These are phyloP conservation scores for Populus tremula DNA, from an alignment of 345 rosid genomes.

Conservation along the genomic window DNA sequence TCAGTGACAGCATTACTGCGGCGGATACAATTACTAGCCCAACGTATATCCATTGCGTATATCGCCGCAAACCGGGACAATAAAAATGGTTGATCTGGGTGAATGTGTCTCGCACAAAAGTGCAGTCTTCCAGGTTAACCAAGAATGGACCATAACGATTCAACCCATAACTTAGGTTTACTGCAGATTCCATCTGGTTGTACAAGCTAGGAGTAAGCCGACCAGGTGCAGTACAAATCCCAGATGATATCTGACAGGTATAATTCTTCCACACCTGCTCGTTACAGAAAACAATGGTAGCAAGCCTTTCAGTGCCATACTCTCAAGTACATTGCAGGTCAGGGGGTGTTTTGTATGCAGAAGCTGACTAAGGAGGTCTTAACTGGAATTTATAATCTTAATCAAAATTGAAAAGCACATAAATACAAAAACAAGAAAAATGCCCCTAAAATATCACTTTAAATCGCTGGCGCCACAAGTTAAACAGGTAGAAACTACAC, in stretches of 20 bases:
- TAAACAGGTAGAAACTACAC: background rate
- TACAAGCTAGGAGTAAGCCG: constrained; percentile 67
- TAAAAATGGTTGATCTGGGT: constrained; percentile 43
- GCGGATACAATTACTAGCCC: constrained; percentile 75
- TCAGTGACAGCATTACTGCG: constrained; percentile 82
- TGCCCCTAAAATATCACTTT: background rate
- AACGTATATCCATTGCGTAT: constrained; percentile 67
- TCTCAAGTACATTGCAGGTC: background rate
- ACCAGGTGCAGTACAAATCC: constrained; percentile 64
- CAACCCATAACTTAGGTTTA: constrained; percentile 77
- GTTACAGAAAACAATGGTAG: background rate
- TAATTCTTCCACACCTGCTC: constrained; percentile 66
- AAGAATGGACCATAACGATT: constrained; percentile 80
- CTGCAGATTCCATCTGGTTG: constrained; percentile 62
- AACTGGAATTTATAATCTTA: background rate
- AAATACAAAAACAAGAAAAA: background rate
- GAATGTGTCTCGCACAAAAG: constrained; percentile 75
- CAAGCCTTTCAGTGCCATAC: background rate
- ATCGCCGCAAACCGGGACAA: constrained; percentile 62
- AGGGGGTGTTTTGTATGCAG: background rate
- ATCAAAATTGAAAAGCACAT: background rate
- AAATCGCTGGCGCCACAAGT: background rate
- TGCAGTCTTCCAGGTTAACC: constrained; percentile 64
- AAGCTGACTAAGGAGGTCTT: background rate
- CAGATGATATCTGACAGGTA: constrained; percentile 48